Conservation (phyloP, 148 eudicot species). For the Silene latifolia region DNA sequence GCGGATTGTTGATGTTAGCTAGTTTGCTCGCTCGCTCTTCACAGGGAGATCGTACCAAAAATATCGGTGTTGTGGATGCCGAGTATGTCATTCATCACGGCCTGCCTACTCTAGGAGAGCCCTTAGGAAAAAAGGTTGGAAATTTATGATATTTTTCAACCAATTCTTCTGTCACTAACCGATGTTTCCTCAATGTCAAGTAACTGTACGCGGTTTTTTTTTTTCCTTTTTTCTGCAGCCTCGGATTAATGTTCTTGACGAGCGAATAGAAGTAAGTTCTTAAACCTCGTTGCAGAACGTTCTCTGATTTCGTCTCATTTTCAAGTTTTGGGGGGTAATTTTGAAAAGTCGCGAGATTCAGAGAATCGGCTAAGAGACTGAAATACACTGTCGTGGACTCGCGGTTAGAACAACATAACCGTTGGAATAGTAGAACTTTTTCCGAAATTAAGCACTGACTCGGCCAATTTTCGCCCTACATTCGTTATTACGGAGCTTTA, state of each 20-base stretch:
- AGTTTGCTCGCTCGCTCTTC: neutral
- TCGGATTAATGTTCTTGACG: constrained; percentile 26
- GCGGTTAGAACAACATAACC: no score
- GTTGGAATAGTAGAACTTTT: neutral
- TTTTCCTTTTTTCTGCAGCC: constrained; percentile 36
- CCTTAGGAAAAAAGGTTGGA: constrained; percentile 48
- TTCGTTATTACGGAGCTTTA: neutral
- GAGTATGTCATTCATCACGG: constrained; percentile 87
- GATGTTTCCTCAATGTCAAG: neutral
- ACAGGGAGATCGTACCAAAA: constrained; percentile 79
- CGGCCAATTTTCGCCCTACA: neutral
- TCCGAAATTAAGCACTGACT: neutral
- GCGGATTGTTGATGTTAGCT: neutral
- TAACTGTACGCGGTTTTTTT: neutral
- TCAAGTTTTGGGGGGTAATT: no score
- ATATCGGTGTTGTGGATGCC: constrained; percentile 80
- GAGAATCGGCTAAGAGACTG: no score
- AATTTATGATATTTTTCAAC: neutral
- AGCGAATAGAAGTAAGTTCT: constrained; percentile 56
- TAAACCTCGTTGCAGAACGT: constrained; percentile 23
- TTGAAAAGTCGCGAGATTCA: no score
- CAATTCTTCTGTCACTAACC: neutral
- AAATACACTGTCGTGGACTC: no score
- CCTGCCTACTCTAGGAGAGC: constrained; percentile 76
- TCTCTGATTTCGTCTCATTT: neutral